Percentiles rank a stretch among this genome's conserved stretches.
These are phyloP conservation scores for Vanrija sp. DNA, from an alignment of 1,284 basidiomycete species.

Conservation along the genomic window DNA sequence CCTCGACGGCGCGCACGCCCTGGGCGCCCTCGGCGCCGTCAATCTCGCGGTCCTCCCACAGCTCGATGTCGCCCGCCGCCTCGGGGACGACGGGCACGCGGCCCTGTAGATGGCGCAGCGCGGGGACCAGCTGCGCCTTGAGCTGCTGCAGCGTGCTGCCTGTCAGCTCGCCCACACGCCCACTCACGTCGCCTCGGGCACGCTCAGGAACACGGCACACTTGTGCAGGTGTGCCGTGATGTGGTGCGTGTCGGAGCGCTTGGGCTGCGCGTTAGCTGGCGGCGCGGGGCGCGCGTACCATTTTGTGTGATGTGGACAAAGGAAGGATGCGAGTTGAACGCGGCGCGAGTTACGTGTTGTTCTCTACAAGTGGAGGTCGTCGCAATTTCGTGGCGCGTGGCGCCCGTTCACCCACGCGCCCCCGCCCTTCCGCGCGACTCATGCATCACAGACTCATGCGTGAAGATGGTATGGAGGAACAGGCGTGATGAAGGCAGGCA, in stretches of 20 bases:
- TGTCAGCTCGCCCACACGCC: not conserved
- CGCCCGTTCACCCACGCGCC: too few relatives aligned
- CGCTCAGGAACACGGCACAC: slow-evolving; percentile 35
- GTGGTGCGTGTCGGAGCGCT: slow-evolving; percentile 31
- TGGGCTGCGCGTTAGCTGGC: slow-evolving; percentile 9
- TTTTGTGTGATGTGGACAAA: not conserved
- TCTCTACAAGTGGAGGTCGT: too few relatives aligned
- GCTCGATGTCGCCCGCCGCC: slow-evolving; percentile 22
- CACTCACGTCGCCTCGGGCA: slow-evolving; percentile 37
- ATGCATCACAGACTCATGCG: too few relatives aligned
- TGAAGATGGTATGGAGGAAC: too few relatives aligned
- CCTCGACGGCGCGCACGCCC: slow-evolving; percentile 10
- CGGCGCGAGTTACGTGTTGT: too few relatives aligned
- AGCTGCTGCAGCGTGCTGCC: slow-evolving; percentile 8
- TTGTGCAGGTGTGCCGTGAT: slow-evolving; percentile 38
- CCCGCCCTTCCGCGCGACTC: too few relatives aligned
- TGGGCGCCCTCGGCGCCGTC: slow-evolving; percentile 20
- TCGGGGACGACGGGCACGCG: slow-evolving; percentile 18
- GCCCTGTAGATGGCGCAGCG: slow-evolving; percentile 23
- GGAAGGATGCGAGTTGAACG: too few relatives aligned
- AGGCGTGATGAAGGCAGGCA: too few relatives aligned
- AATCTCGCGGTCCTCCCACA: slow-evolving; percentile 33
- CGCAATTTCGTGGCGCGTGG: too few relatives aligned
- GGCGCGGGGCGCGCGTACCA: not conserved
- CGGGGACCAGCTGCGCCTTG: slow-evolving; percentile 21